Percentiles rank a stretch among this genome's conserved stretches.
phyloP scores from a whole-genome alignment of 2,329 filamentous ascomycete species.

The Aureobasidium leucospermi region DNA sequence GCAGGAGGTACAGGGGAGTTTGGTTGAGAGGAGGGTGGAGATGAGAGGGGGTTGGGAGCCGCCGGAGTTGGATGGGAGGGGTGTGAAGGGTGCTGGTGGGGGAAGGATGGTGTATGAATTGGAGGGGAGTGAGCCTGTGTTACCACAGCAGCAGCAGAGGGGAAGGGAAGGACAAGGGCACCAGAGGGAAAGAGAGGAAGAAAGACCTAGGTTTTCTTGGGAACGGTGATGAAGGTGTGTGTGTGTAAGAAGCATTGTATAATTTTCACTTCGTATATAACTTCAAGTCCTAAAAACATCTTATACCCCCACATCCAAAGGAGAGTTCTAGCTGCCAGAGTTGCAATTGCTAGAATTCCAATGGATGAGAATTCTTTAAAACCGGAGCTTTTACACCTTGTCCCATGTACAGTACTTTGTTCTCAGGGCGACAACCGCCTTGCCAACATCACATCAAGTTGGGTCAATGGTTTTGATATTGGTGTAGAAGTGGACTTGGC shows the following conservation, averaged over 20 bases:
- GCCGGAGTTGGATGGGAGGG: neutral
- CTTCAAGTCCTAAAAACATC: no score
- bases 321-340: no score
- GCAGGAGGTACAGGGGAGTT: conserved; percentile 1
- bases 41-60: conserved; percentile 7
- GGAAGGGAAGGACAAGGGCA: neutral
- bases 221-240: neutral
- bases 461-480: no score
- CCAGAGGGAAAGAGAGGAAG: neutral
- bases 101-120: neutral
- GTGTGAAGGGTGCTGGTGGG: neutral
- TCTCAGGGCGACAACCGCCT: no score
- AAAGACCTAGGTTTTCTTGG: neutral
- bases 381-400: no score
- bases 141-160: neutral
- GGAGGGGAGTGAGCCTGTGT: neutral
- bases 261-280: no score
- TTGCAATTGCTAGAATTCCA: no score
- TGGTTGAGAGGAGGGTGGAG: neutral
- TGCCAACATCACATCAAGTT: no score
- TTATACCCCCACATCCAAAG: neutral
- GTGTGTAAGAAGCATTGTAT: no score
- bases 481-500: no score
- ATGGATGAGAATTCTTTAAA: no score
- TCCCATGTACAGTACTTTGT: no score